phyloP scores from a whole-genome alignment of 2,329 filamentous ascomycete genomes.

The Mycosphaerella sp. region DNA sequence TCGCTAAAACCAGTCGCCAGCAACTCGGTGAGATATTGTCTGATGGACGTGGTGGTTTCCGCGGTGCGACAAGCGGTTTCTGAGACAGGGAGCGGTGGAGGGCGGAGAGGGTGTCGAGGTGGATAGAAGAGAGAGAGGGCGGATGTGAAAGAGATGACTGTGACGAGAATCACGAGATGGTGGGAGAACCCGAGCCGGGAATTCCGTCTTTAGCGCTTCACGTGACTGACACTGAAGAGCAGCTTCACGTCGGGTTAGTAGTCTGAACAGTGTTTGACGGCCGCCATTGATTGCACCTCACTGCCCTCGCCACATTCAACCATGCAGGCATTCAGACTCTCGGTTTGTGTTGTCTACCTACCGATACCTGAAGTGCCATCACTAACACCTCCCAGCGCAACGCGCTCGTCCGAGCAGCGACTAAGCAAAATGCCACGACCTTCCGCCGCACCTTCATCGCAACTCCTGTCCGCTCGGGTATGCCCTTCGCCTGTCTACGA shows the following conservation, averaged over 20 bases:
- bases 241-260: not conserved
- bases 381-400: constrained; percentile 47
- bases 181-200: not conserved
- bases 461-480: constrained; percentile 56
- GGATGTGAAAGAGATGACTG: constrained; percentile 4
- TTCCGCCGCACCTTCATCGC: constrained; percentile 59
- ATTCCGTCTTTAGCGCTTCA: not conserved
- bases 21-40: constrained; percentile 12
- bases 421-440: constrained; percentile 49
- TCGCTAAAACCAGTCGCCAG: constrained; percentile 23
- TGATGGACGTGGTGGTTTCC: constrained; percentile 2
- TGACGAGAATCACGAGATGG: constrained; percentile 1
- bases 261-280: not conserved
- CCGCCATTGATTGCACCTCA: not conserved
- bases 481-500: constrained; percentile 14
- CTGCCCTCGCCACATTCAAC: constrained; percentile 5
- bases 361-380: constrained; percentile 24
- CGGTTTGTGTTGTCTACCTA: constrained; percentile 39
- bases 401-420: constrained; percentile 54
- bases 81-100: constrained; percentile 22
- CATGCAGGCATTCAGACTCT: constrained; percentile 58
- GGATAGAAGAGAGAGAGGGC: constrained; percentile 14
- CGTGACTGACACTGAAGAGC: too few relatives aligned
- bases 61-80: constrained; percentile 19
- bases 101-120: constrained; percentile 17